Conservation (phyloP, 2,329 filamentous ascomycete genomes). For the Fusarium subglutinans region DNA sequence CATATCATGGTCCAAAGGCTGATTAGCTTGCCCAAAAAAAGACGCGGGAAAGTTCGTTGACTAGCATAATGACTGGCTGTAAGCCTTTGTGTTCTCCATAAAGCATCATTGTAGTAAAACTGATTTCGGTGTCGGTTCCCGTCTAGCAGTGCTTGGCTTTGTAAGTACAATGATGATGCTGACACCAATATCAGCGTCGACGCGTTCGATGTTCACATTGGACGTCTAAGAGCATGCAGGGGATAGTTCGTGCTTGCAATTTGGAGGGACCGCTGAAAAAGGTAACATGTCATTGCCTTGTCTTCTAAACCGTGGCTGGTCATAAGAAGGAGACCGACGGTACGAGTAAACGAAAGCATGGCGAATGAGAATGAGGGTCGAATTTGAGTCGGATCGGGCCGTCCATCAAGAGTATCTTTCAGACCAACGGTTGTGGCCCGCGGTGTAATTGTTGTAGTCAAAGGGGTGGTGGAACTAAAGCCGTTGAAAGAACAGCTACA, state of each 20-base stretch:
- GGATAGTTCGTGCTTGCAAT: constrained; percentile 11
- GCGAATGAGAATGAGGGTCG: constrained; percentile 32
- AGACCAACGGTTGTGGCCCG: constrained; percentile 28
- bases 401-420: constrained; percentile 34
- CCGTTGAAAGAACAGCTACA: constrained; percentile 31
- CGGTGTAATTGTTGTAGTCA: constrained; percentile 31
- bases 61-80: constrained; percentile 25
- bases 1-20: constrained; percentile 26
- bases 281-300: constrained; percentile 27
- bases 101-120: constrained; percentile 26
- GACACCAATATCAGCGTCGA: constrained; percentile 13
- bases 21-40: constrained; percentile 20
- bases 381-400: constrained; percentile 43
- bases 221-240: constrained; percentile 5
- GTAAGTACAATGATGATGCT: constrained; percentile 25
- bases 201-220: constrained; percentile 12
- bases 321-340: constrained; percentile 13
- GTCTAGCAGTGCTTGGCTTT: constrained; percentile 24
- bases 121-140: constrained; percentile 34
- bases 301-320: constrained; percentile 9
- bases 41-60: constrained; percentile 28
- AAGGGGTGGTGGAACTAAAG: constrained; percentile 38
- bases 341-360: constrained; percentile 35
- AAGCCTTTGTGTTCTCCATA: constrained; percentile 38
- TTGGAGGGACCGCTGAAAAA: background rate